phyloP scores from a whole-genome alignment of 1,284 basidiomycete genomes.

The Nidula niveotomentosa region DNA sequence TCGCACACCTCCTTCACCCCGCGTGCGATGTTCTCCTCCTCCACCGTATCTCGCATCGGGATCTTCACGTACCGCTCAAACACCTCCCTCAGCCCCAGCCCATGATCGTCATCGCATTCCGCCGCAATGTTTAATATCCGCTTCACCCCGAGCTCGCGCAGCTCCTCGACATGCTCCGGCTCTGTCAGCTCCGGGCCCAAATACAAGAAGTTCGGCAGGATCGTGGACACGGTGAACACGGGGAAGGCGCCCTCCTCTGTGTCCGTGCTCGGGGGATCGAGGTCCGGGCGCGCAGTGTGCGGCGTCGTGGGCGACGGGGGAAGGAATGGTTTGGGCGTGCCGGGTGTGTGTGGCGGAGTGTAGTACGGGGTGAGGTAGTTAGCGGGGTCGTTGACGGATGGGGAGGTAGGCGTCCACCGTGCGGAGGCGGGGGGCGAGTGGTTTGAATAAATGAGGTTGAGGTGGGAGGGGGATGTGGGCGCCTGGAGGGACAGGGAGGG shows the following conservation, averaged over 20 bases:
- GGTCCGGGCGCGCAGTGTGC: conserved; percentile 51
- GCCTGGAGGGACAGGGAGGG: conserved; percentile 40
- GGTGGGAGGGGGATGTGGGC: conserved; percentile 60
- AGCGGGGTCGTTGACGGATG: conserved; percentile 27
- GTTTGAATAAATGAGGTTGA: conserved; percentile 55
- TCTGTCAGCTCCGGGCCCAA: conserved; percentile 87
- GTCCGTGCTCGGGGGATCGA: conserved; percentile 52
- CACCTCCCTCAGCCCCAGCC: conserved; percentile 57
- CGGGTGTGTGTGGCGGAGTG: conserved; percentile 57
- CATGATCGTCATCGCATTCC: conserved; percentile 86
- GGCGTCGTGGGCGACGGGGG: conserved; percentile 48
- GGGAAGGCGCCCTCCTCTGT: conserved; percentile 45
- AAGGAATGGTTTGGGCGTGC: conserved; percentile 38
- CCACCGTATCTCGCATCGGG: conserved; percentile 93
- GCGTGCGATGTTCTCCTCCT: conserved; percentile 87
- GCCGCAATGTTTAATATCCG: conserved; percentile 90
- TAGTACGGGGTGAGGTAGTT: conserved; percentile 43
- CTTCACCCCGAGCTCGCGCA: conserved; percentile 78
- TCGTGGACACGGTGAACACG: conserved; percentile 79
- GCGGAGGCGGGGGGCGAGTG: conserved; percentile 54
- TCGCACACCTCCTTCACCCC: conserved; percentile 85
- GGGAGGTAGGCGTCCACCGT: conserved; percentile 32
- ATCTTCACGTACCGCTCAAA: conserved; percentile 87
- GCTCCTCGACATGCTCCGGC: conserved; percentile 71
- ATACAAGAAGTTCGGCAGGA: conserved; percentile 88